Percentiles rank a stretch among this genome's conserved stretches.
Evolutionary conservation across 192 early-diverging fungal species (phyloP).

Genomic region (Coemansia asiatica): DNA sequence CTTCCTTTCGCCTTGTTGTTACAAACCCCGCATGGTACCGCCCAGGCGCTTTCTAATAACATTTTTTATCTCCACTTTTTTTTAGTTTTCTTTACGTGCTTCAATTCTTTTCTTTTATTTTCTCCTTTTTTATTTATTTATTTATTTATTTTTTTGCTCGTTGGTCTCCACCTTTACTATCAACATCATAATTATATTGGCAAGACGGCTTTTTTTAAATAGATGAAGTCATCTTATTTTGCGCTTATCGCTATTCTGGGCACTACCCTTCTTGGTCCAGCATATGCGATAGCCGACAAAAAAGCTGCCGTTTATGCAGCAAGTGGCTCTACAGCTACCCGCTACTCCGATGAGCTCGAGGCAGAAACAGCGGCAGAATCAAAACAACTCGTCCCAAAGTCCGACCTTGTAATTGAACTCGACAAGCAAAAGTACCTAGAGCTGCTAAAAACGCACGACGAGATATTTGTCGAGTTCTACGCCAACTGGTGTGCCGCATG

Average conservation of each 20-base stretch:
- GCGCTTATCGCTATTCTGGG: background rate
- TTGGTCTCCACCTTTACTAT: no score
- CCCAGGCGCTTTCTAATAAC: no score
- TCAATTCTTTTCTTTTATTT: slow-evolving; percentile 4
- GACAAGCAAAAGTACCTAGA: slow-evolving; percentile 32
- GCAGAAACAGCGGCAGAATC: slow-evolving; percentile 21
- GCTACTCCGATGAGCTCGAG: slow-evolving; percentile 35
- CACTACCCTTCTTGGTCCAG: background rate
- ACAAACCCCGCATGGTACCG: no score
- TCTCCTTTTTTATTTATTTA: background rate
- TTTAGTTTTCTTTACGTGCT: background rate
- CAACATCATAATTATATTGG: no score
- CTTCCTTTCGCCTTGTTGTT: no score
- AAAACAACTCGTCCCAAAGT: slow-evolving; percentile 36
- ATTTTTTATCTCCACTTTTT: background rate
- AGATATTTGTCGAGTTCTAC: slow-evolving; percentile 50
- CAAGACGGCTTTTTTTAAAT: background rate
- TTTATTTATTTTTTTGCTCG: slow-evolving; percentile 4
- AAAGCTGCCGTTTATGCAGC: background rate
- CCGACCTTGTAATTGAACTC: slow-evolving; percentile 38
- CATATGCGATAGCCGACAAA: background rate
- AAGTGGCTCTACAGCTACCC: background rate
- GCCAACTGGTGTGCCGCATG: slow-evolving; percentile 54
- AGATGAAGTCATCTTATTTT: slow-evolving; percentile 5
- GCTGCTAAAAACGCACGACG: slow-evolving; percentile 30